Conservation (phyloP, 192 early-diverging fungal species). For the Linnemannia zychae region DNA sequence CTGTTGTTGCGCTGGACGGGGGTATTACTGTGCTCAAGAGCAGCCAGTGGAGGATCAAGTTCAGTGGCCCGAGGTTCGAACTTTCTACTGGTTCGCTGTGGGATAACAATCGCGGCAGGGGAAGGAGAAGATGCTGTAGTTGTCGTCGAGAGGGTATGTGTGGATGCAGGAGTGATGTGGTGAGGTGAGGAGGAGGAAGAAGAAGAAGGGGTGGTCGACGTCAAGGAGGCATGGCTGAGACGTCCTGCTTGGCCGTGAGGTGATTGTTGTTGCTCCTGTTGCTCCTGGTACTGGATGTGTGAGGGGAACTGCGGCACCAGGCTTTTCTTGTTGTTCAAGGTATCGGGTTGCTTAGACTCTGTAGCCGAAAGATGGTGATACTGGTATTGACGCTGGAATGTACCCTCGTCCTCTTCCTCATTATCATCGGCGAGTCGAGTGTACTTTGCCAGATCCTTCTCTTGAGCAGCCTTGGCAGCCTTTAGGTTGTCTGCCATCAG, state of each 20-base stretch:
- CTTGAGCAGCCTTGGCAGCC: not conserved
- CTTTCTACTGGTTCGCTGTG: conserved; percentile 26
- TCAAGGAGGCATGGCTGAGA: conserved; percentile 7
- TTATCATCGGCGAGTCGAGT: not conserved
- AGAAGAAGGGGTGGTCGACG: conserved; percentile 18
- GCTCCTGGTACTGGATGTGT: conserved; percentile 24
- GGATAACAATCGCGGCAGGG: conserved; percentile 13
- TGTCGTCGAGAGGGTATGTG: not conserved
- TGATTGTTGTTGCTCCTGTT: conserved; percentile 3
- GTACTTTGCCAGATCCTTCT: not conserved
- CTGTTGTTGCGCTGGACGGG: not conserved
- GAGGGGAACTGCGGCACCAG: conserved; percentile 7
- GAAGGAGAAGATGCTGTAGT: not conserved
- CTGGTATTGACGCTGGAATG: not conserved
- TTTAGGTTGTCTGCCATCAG: conserved; percentile 39
- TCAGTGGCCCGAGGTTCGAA: not conserved
- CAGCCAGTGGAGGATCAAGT: conserved; percentile 6
- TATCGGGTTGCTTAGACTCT: not conserved
- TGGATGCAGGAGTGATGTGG: not conserved
- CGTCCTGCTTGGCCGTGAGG: not conserved
- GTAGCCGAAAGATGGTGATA: not conserved
- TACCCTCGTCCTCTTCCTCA: not conserved
- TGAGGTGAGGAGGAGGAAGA: conserved; percentile 25
- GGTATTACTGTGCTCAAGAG: conserved; percentile 17
- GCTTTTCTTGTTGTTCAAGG: not conserved